Evolutionary conservation across 352 stramenopile genomes (phyloP).

Genomic region (Globisporangium orthogonon): DNA sequence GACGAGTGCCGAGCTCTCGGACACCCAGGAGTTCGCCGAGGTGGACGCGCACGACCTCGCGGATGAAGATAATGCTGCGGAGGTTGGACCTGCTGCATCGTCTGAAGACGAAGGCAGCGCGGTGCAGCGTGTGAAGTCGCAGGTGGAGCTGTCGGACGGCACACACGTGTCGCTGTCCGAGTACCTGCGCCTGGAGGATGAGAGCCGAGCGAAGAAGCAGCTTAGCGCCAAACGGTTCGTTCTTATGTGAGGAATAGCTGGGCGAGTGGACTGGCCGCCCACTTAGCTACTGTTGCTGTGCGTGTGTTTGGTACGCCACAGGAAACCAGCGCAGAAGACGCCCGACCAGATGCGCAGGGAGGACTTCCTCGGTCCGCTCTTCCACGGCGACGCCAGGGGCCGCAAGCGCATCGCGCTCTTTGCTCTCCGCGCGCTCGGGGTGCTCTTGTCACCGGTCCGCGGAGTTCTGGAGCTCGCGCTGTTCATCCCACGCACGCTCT

Average conservation of each 20-base stretch:
- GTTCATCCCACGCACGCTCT: conserved; percentile 42
- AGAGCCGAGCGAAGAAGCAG: neutral
- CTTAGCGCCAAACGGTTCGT: neutral
- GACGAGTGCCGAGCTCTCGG: neutral
- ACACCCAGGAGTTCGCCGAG: conserved; percentile 20
- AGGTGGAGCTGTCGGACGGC: conserved; percentile 57
- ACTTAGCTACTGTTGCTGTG: neutral
- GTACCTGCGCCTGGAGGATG: conserved; percentile 51
- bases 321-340: conserved; percentile 25
- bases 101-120: neutral
- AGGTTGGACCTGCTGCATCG: neutral
- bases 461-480: conserved; percentile 39
- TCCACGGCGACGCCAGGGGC: conserved; percentile 43
- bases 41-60: conserved; percentile 23
- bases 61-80: neutral
- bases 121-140: conserved; percentile 23
- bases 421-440: conserved; percentile 41
- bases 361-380: conserved; percentile 58
- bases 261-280: neutral
- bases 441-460: conserved; percentile 51
- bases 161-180: conserved; percentile 49
- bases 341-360: conserved; percentile 48
- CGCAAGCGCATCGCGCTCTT: conserved; percentile 55
- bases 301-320: conserved; percentile 6
- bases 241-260: too few relatives aligned